phyloP scores from a whole-genome alignment of 768 basidiomycete species.

The Tylopilus felleus region DNA sequence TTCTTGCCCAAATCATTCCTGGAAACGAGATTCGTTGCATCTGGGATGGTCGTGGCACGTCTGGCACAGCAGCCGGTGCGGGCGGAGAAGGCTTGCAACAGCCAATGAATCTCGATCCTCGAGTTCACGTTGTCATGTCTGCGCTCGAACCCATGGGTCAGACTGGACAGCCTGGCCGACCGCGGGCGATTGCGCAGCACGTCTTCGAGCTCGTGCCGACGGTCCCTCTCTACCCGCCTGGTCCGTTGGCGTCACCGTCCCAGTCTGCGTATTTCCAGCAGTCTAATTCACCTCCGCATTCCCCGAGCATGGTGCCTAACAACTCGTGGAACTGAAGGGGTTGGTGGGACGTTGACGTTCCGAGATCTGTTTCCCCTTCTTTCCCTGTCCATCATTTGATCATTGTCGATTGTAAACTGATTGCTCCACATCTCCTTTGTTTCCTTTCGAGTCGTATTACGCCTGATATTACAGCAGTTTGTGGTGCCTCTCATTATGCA shows the following conservation, averaged over 20 bases:
- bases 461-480: background rate
- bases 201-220: conserved; percentile 69
- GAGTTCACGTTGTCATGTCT: conserved; percentile 86
- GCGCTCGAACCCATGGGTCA: conserved; percentile 37
- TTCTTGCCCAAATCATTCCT: conserved; percentile 76
- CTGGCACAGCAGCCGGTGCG: conserved; percentile 23
- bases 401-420: background rate
- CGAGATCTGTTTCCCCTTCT: background rate
- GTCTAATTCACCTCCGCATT: conserved; percentile 52
- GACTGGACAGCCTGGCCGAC: conserved; percentile 37
- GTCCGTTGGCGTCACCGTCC: conserved; percentile 52
- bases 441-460: background rate
- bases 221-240: conserved; percentile 37
- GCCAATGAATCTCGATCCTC: conserved; percentile 67
- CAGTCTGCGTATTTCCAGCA: conserved; percentile 51
- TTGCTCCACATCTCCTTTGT: background rate
- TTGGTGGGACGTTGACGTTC: too few relatives aligned
- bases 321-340: conserved; percentile 22
- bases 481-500: background rate
- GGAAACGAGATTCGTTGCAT: conserved; percentile 81
- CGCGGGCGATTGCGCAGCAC: conserved; percentile 60
- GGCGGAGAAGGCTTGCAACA: conserved; percentile 33
- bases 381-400: background rate
- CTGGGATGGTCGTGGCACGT: conserved; percentile 76
- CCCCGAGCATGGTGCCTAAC: conserved; percentile 40